Conservation (phyloP, 768 basidiomycete genomes). For the Ramaria rubella region DNA sequence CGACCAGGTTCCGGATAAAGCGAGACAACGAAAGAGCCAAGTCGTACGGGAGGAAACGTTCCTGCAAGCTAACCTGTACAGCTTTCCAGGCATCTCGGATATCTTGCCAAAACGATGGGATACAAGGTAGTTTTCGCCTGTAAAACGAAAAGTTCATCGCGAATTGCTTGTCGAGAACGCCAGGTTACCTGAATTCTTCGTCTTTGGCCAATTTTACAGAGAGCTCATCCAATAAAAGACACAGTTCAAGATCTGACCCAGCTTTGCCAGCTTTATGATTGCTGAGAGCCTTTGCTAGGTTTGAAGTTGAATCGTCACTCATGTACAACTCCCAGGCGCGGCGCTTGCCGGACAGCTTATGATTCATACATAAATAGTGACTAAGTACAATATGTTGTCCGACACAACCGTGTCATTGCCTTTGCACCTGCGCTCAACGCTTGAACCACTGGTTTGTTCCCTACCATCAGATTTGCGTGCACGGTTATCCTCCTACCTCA, state of each 20-base stretch:
- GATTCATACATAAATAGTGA: no score
- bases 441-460: constrained; percentile 39
- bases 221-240: constrained; percentile 27
- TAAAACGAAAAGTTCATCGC: not conserved
- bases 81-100: constrained; percentile 50
- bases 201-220: constrained; percentile 47
- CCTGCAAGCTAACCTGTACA: constrained; percentile 12
- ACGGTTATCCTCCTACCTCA: constrained; percentile 36
- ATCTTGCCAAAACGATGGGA: constrained; percentile 44
- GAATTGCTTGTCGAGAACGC: not conserved
- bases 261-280: not conserved
- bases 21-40: constrained; percentile 45
- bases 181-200: constrained; percentile 30
- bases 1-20: constrained; percentile 81
- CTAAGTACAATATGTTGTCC: not conserved
- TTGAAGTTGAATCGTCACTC: not conserved
- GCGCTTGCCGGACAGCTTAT: not conserved
- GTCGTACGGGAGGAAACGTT: constrained; percentile 14
- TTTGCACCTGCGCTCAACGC: constrained; percentile 40
- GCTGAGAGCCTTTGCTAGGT: not conserved
- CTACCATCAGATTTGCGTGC: constrained; percentile 40
- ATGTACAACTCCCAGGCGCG: not conserved
- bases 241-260: not conserved
- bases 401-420: constrained; percentile 44
- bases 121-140: constrained; percentile 32